phyloP scores from a whole-genome alignment of 192 early-diverging fungal genomes.

The Linnemannia schmuckeri region DNA sequence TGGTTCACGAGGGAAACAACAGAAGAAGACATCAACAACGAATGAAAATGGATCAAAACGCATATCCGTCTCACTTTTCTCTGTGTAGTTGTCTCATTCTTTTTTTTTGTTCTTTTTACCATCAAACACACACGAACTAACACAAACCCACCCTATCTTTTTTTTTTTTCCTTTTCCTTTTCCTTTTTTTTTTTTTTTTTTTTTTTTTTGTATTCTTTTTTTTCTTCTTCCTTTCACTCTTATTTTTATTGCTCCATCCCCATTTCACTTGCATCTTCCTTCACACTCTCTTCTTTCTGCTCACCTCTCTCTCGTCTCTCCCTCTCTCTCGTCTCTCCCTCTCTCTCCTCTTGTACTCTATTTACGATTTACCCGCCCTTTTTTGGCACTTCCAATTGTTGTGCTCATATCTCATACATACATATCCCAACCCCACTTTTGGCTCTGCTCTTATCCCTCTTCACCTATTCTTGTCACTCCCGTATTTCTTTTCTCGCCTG shows the following conservation, averaged over 20 bases:
- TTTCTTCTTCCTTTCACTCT: neutral
- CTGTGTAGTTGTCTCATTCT: no score
- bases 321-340: conserved; percentile 28
- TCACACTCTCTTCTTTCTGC: neutral
- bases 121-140: neutral
- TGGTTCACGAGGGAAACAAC: neutral
- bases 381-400: conserved; percentile 23
- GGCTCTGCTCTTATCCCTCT: no score
- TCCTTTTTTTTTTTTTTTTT: neutral
- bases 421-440: neutral
- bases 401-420: conserved; percentile 11
- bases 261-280: neutral
- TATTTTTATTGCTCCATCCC: neutral
- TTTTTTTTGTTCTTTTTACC: neutral
- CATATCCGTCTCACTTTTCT: neutral
- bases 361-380: conserved; percentile 42
- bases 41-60: neutral
- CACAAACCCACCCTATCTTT: neutral
- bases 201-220: neutral
- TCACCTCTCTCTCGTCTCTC: neutral
- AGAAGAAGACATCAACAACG: neutral
- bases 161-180: no score
- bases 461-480: conserved; percentile 6
- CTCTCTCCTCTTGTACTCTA: conserved; percentile 31
- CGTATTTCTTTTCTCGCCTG: conserved; percentile 1